phyloP scores from a whole-genome alignment of 352 stramenopile species.

The Globisporangium abappressorium region DNA sequence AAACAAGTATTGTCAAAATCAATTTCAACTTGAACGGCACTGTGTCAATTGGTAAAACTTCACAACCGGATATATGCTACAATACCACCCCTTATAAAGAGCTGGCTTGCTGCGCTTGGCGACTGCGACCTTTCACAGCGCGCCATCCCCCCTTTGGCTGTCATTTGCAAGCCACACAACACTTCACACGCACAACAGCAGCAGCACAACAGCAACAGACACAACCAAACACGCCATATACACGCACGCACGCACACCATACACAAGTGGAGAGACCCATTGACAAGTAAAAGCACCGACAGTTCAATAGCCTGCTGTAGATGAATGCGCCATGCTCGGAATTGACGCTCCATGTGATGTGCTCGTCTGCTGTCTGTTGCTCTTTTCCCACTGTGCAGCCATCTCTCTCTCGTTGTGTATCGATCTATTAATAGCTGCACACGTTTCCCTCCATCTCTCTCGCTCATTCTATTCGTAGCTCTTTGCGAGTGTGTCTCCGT shows the following conservation, averaged over 20 bases:
- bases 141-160: neutral
- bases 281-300: neutral
- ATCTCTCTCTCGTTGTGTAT: neutral
- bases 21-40: neutral
- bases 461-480: neutral
- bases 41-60: neutral
- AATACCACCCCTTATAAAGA: neutral
- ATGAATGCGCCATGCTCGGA: neutral
- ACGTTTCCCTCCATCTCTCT: neutral
- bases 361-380: neutral
- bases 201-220: neutral
- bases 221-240: neutral
- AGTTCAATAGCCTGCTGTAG: neutral
- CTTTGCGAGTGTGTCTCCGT: neutral
- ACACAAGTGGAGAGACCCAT: neutral
- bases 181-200: neutral
- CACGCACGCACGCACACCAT: neutral
- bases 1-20: neutral
- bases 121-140: conserved; percentile 8
- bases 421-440: neutral
- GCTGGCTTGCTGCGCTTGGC: neutral
- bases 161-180: conserved; percentile 7
- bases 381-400: neutral
- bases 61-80: neutral
- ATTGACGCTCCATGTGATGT: neutral